Percentiles rank a stretch among this genome's conserved stretches.
Conservation (phyloP, 805 yeast species). For the Metschnikowia lachancei region DNA sequence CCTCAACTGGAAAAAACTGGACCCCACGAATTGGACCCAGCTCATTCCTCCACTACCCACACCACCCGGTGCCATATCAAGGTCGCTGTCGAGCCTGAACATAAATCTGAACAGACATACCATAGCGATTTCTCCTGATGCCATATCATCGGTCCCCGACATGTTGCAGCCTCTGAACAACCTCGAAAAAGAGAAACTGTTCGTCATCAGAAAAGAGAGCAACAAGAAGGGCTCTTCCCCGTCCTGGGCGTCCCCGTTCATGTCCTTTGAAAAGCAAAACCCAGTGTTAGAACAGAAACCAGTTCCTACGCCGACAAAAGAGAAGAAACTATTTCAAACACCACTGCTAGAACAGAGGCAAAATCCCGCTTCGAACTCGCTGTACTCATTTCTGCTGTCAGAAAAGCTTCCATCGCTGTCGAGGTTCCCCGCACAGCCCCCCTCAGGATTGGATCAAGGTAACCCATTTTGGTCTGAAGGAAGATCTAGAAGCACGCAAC, state of each 20-base stretch:
- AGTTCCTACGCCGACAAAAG: background rate
- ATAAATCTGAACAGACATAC: conserved; percentile 16
- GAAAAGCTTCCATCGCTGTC: conserved; percentile 1
- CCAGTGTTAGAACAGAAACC: background rate
- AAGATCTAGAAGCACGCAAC: background rate
- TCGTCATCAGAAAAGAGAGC: conserved; percentile 5
- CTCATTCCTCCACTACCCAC: conserved; percentile 36
- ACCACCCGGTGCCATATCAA: background rate
- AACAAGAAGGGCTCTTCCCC: background rate
- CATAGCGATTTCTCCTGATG: conserved; percentile 18
- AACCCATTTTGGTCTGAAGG: background rate
- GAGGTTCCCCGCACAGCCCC: background rate
- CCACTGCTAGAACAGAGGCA: background rate
- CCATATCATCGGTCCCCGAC: conserved; percentile 12
- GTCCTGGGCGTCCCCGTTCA: background rate
- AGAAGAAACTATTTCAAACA: background rate
- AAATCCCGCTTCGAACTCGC: background rate
- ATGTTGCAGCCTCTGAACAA: conserved; percentile 18
- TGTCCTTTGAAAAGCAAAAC: too few species aligned
- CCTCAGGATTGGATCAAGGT: background rate
- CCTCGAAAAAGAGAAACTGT: conserved; percentile 9
- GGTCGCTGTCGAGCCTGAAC: conserved; percentile 3
- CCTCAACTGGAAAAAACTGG: conserved; percentile 11
- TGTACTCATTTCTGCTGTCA: conserved; percentile 4
- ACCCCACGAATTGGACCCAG: conserved; percentile 28